phyloP scores from a whole-genome alignment of 768 basidiomycete species.

The Amanita rubescens region DNA sequence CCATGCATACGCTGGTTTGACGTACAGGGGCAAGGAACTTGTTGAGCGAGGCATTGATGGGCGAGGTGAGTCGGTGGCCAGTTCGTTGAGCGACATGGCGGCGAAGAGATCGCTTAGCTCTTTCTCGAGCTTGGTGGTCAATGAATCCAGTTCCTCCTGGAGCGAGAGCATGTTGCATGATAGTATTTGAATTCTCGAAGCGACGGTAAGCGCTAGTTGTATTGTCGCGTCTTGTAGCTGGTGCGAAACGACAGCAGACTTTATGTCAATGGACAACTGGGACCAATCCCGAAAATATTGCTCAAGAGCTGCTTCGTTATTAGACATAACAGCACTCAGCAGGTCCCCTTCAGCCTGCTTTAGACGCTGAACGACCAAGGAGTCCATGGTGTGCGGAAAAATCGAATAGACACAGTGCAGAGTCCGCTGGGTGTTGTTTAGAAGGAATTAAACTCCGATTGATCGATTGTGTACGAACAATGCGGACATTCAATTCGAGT shows the following conservation, averaged over 20 bases:
- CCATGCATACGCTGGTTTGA: conserved; percentile 32
- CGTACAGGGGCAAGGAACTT: conserved; percentile 16
- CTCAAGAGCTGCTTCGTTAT: background rate
- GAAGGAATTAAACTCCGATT: no score
- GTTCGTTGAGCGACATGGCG: background rate
- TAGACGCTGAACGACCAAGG: background rate
- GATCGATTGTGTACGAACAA: no score
- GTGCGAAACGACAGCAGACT: background rate
- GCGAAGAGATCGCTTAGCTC: background rate
- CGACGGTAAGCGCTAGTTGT: background rate
- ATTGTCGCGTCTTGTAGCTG: background rate
- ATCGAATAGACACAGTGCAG: no score
- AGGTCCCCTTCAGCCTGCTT: background rate
- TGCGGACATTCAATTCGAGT: no score
- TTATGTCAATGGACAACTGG: background rate
- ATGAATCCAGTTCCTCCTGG: background rate
- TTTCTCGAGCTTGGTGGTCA: background rate
- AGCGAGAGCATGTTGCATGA: background rate
- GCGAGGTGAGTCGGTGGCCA: background rate
- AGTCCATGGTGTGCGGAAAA: background rate
- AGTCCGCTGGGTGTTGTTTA: no score
- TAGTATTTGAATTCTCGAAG: background rate
- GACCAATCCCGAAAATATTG: background rate
- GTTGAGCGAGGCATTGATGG: background rate
- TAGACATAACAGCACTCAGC: background rate